Conservation (phyloP, 352 stramenopile genomes). For the Globisporangium radiosum region DNA sequence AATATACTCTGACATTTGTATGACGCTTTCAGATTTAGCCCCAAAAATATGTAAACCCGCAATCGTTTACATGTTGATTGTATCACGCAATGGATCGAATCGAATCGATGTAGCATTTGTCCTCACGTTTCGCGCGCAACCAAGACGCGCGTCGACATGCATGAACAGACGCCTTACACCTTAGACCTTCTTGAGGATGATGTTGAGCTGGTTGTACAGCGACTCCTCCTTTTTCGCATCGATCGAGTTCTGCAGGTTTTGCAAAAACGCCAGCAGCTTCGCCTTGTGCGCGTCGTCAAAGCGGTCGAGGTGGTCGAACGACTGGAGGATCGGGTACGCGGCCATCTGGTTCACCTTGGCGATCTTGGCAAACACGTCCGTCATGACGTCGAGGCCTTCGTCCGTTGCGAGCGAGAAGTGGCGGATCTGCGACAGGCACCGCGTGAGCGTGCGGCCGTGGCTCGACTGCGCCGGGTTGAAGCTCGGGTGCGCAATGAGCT, state of each 20-base stretch:
- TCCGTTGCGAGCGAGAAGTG: constrained; percentile 70
- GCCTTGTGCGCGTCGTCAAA: constrained; percentile 55
- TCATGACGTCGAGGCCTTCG: constrained; percentile 68
- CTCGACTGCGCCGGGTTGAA: constrained; percentile 76
- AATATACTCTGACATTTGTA: too few species aligned
- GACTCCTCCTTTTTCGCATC: constrained; percentile 53
- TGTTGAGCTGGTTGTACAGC: constrained; percentile 79
- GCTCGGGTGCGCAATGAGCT: constrained; percentile 51
- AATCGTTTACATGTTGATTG: too few species aligned
- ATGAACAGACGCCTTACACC: constrained; percentile 25
- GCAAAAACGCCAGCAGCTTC: constrained; percentile 43
- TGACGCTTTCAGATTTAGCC: too few species aligned
- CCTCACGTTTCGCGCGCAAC: background rate
- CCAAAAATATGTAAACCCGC: too few species aligned
- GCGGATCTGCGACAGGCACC: constrained; percentile 63
- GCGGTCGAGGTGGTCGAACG: constrained; percentile 71
- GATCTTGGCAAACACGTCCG: constrained; percentile 66
- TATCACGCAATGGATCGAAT: too few species aligned
- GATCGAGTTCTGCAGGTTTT: constrained; percentile 62
- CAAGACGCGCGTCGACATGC: constrained; percentile 22
- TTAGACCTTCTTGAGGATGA: constrained; percentile 82
- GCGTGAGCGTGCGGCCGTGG: constrained; percentile 59
- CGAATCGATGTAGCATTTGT: too few species aligned
- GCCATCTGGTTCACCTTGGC: constrained; percentile 86
- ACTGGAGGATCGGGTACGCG: constrained; percentile 71